Conservation (phyloP, 1,284 basidiomycete species). For the Cryptococcus jaspeensis region DNA sequence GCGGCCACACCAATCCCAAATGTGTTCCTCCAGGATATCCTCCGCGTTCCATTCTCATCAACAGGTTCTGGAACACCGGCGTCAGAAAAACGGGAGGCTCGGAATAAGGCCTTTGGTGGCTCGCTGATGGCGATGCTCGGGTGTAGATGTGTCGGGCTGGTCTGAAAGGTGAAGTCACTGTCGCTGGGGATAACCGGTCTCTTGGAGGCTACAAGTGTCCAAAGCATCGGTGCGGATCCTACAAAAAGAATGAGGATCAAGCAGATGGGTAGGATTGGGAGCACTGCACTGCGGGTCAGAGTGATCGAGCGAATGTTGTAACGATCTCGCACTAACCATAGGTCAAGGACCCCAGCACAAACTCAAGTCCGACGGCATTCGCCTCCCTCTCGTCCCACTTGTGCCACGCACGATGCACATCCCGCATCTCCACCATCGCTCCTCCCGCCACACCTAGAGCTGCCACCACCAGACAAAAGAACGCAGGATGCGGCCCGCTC, state of each 20-base stretch:
- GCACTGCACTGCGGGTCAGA: neutral
- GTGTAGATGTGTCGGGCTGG: neutral
- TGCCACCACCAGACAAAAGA: slow-evolving; percentile 6
- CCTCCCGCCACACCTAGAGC: slow-evolving; percentile 8
- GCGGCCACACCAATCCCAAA: slow-evolving; percentile 4
- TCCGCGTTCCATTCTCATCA: neutral
- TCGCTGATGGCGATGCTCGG: neutral
- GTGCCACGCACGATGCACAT: slow-evolving; percentile 8
- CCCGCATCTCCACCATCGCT: slow-evolving; percentile 4
- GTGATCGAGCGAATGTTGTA: neutral
- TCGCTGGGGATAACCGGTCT: neutral
- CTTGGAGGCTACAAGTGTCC: neutral
- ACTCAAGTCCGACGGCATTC: slow-evolving; percentile 11
- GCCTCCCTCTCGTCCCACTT: slow-evolving; percentile 13
- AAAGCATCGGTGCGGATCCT: neutral
- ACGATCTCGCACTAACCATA: slow-evolving; percentile 15
- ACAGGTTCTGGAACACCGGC: neutral
- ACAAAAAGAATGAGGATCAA: slow-evolving; percentile 6
- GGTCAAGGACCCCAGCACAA: slow-evolving; percentile 9
- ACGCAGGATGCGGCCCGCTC: slow-evolving; percentile 8
- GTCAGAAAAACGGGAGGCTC: neutral
- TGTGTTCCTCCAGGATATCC: slow-evolving; percentile 12
- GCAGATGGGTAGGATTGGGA: slow-evolving; percentile 9
- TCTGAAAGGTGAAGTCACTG: neutral
- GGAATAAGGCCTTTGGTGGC: neutral